Base-by-base conservation (phyloP, 129 eudicot species). In the Kitagawia praeruptora region DNA sequence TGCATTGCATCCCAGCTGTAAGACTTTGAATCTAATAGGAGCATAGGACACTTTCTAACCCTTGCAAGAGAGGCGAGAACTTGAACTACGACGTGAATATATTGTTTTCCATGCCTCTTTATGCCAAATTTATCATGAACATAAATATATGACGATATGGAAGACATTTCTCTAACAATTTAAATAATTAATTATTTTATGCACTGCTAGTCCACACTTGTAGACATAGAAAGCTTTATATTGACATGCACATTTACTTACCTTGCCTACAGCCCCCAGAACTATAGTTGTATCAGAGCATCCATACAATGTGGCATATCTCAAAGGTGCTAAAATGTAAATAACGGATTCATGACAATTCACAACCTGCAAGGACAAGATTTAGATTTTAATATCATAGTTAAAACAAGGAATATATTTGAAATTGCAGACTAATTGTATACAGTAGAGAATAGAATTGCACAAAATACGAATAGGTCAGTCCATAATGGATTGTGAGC, bases 221-320 rank as follows among this genome's bases (percentile, higher is more conserved):
- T 44, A 49, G 23, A 72, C 69, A 13, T 75, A 73, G n/a, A 66
- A 69, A 39, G 56, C 28, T 18, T 69, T 75, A 45, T 12, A 11
- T 47, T 12, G 19, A 69, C 69, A 49, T 44, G 34, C 25, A 28
- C 18, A n/a, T 42, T 28, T 82, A 38, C 80, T 56, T 90, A 94
- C 99, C 97, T 90, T 95, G 87, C 99, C 99, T 80, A 95, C 96
- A 76, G 99, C 97, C 37, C 99, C 99, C 70, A 95, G 92, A 73
- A 95, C 90, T 81, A 95, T 87, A 75, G 99, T 95, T 27, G 97
- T 94, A 89, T 95, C 97, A 73, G 99, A 95, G 87, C 96, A 95
- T 80, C 99, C 97, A 85, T 95, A 95, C 70, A 95, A 77, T 64
- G 97, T 95, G 71, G 97, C 99, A 79, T 92, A 92, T 82, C 81